Percentiles rank a stretch among this genome's conserved stretches.
phyloP scores from a whole-genome alignment of 2,329 filamentous ascomycete genomes.

The Curvularia sp. region DNA sequence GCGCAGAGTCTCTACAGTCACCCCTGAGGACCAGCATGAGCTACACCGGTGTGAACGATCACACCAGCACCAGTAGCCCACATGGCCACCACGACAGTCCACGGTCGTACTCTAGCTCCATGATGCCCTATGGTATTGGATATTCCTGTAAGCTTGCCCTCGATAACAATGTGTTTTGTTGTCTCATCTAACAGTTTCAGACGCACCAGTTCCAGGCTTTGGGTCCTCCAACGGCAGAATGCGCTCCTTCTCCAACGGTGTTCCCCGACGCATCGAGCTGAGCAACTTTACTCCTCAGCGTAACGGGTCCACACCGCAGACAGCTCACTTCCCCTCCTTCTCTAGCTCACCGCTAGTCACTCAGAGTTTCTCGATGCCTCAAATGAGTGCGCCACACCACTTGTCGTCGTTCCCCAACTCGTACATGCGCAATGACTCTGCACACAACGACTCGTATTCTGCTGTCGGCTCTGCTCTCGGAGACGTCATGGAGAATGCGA shows the following conservation, averaged over 20 bases:
- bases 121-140: slow-evolving; percentile 51
- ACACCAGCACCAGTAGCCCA: slow-evolving; percentile 35
- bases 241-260: slow-evolving; percentile 51
- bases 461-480: slow-evolving; percentile 47
- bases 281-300: slow-evolving; percentile 51
- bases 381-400: slow-evolving; percentile 52
- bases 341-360: slow-evolving; percentile 51
- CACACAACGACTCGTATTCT: slow-evolving; percentile 47
- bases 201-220: slow-evolving; percentile 52
- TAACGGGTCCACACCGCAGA: slow-evolving; percentile 48
- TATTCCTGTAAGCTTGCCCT: slow-evolving; percentile 46
- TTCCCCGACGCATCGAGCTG: slow-evolving; percentile 52
- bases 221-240: slow-evolving; percentile 49
- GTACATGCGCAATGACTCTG: slow-evolving; percentile 48
- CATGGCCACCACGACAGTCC: slow-evolving; percentile 34
- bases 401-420: slow-evolving; percentile 49
- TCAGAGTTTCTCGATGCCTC: slow-evolving; percentile 47
- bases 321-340: slow-evolving; percentile 52
- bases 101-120: slow-evolving; percentile 42
- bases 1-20: slow-evolving; percentile 54
- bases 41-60: slow-evolving; percentile 47
- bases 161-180: neutral
- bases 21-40: slow-evolving; percentile 58
- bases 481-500: slow-evolving; percentile 47
- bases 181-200: slow-evolving; percentile 32